Percentiles rank a stretch among this genome's conserved stretches.
Conservation (phyloP, 2,329 filamentous ascomycete genomes). For the Cercospora brassicicola region DNA sequence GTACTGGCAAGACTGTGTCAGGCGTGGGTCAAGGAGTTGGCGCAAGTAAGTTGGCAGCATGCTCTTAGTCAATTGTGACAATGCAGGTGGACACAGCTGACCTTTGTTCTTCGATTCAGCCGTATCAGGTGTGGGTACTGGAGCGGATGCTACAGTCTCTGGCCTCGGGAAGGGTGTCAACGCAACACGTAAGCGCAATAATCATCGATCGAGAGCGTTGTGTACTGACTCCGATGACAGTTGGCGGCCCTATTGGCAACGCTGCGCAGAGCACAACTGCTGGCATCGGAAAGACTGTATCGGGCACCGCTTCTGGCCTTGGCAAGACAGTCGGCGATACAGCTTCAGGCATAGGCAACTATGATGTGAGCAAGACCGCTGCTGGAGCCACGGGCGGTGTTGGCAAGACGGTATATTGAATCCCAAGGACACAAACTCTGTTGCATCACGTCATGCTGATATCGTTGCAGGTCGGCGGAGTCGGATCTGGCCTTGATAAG, state of each 20-base stretch:
- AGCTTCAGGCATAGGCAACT: conserved; percentile 45
- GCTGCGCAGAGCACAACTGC: conserved; percentile 44
- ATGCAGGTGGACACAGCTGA: not conserved
- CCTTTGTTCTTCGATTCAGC: not conserved
- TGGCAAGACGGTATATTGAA: conserved; percentile 37
- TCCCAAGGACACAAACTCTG: not conserved
- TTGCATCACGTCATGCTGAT: not conserved
- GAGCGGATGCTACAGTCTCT: conserved; percentile 17
- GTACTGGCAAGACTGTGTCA: conserved; percentile 30
- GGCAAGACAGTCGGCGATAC: conserved; percentile 49
- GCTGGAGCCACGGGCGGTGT: conserved; percentile 40
- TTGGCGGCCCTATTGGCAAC: conserved; percentile 25
- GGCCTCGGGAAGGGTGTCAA: conserved; percentile 29
- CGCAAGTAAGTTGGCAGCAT: conserved; percentile 1
- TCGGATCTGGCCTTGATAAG: conserved; percentile 30
- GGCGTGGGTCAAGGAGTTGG: conserved; percentile 30
- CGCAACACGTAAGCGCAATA: conserved; percentile 23
- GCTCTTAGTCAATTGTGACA: not conserved
- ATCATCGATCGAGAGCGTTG: not conserved
- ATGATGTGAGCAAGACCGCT: conserved; percentile 44
- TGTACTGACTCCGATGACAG: not conserved
- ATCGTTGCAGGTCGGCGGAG: conserved; percentile 29
- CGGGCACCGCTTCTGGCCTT: conserved; percentile 44
- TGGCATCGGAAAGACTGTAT: conserved; percentile 45
- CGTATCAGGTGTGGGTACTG: conserved; percentile 15